Percentiles rank a stretch among this genome's conserved stretches.
Conservation (phyloP, 352 stramenopile species). For the Peronospora tabacina region DNA sequence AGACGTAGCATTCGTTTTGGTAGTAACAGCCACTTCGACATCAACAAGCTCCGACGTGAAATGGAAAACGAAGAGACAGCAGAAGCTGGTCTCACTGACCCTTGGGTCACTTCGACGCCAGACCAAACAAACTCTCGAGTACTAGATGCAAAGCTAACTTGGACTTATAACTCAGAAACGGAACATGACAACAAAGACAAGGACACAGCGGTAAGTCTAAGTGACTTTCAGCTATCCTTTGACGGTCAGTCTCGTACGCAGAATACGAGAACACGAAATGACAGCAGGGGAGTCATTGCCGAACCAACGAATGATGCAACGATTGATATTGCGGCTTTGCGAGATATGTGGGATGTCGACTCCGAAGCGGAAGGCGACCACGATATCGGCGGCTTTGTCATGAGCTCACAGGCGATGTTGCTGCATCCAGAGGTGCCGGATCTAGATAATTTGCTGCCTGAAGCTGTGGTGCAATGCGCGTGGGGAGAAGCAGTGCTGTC, state of each 20-base stretch:
- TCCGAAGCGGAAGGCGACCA: constrained; percentile 16
- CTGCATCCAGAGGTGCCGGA: constrained; percentile 12
- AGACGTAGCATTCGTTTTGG: constrained; percentile 7
- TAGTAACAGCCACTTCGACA: constrained; percentile 14
- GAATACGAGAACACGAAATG: constrained; percentile 4
- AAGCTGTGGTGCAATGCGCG: constrained; percentile 30
- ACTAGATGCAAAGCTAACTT: constrained; percentile 9
- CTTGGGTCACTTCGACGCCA: background rate
- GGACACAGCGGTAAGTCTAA: constrained; percentile 5
- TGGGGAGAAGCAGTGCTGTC: constrained; percentile 25
- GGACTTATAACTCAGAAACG: constrained; percentile 20
- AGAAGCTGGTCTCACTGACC: background rate
- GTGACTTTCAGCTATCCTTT: constrained; percentile 5
- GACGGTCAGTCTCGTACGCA: constrained; percentile 7
- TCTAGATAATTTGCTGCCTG: constrained; percentile 14
- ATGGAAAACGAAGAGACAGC: constrained; percentile 1
- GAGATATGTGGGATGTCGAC: constrained; percentile 21
- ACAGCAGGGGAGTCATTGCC: background rate
- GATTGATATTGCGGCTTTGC: constrained; percentile 6
- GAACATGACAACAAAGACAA: constrained; percentile 13
- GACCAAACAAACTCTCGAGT: constrained; percentile 5
- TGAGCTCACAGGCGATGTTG: constrained; percentile 9
- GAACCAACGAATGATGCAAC: constrained; percentile 4
- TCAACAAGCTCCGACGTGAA: constrained; percentile 6
- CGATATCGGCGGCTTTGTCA: constrained; percentile 9